A percentile compares a stretch with the other conserved stretches of the same genome.
These are phyloP conservation scores for Aspergillus fumigatus DNA, from an alignment of 2,329 filamentous ascomycete genomes.

Conservation along the genomic window DNA sequence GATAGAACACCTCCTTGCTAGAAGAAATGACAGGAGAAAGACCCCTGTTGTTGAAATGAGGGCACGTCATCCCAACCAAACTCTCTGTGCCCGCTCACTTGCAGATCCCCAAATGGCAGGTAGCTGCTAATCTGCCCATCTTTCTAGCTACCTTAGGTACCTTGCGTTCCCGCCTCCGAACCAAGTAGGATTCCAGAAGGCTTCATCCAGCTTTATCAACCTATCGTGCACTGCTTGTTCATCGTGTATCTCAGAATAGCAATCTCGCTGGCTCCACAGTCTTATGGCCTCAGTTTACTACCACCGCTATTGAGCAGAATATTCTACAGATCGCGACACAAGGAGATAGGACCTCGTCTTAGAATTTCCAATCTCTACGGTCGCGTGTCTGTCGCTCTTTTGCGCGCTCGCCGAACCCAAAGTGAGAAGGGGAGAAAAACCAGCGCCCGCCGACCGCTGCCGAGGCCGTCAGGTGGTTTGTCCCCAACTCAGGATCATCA, in stretches of 20 bases:
- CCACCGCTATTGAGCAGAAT: background rate
- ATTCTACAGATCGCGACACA: background rate
- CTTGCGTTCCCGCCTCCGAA: background rate
- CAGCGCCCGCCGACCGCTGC: slow-evolving; percentile 16
- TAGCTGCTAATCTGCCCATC: background rate
- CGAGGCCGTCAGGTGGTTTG: slow-evolving; percentile 31
- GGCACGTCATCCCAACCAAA: slow-evolving; percentile 7
- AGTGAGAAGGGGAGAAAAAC: slow-evolving; percentile 3
- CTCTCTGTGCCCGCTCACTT: slow-evolving; percentile 6
- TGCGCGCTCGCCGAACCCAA: background rate
- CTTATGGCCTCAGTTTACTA: background rate
- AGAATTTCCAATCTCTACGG: background rate
- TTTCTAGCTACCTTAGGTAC: background rate
- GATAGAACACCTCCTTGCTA: background rate
- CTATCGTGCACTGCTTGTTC: background rate
- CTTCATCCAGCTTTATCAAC: background rate
- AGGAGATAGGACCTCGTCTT: background rate
- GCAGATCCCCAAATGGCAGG: slow-evolving; percentile 9
- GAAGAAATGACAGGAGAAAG: background rate
- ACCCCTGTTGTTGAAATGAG: background rate
- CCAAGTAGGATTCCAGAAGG: background rate
- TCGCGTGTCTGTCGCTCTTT: background rate
- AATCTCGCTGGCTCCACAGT: background rate
- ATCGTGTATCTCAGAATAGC: background rate
- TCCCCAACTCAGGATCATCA: slow-evolving; percentile 19